These are phyloP conservation scores for Saprolegnia diclina DNA, from an alignment of 352 stramenopile species.

Conservation along the genomic window DNA sequence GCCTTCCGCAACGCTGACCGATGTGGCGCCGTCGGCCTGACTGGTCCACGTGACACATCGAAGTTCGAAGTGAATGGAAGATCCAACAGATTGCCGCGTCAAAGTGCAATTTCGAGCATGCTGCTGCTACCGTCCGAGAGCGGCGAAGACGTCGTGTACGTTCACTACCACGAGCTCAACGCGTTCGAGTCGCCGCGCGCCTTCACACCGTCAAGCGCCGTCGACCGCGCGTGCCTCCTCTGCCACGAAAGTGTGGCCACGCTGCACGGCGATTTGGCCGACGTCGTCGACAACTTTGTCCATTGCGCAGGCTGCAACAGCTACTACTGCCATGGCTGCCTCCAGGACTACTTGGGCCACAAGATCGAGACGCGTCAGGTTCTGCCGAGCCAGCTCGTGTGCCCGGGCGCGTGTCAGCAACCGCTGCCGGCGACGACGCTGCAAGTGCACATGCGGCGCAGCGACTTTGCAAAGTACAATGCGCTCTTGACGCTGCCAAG, in stretches of 20 bases:
- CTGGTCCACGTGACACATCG: too few relatives aligned
- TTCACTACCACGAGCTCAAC: slow-evolving; percentile 8
- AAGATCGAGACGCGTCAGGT: neutral
- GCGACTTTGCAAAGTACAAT: neutral
- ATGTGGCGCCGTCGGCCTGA: too few relatives aligned
- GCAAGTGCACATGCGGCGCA: neutral
- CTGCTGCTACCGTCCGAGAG: neutral
- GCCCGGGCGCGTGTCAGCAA: neutral
- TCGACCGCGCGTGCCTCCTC: neutral
- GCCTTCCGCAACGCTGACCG: too few relatives aligned
- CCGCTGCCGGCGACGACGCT: neutral
- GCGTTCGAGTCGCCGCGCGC: neutral
- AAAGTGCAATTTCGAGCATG: neutral
- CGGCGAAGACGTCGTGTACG: neutral
- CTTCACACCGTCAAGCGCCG: neutral
- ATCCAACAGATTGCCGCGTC: neutral
- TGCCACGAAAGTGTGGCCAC: neutral
- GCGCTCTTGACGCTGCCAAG: neutral
- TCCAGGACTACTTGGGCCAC: neutral
- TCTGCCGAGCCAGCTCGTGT: neutral
- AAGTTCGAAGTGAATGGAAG: neutral
- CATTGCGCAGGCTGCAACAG: neutral
- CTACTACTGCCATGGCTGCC: slow-evolving; percentile 1
- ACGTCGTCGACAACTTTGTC: neutral
- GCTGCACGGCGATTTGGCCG: neutral